Conservation (phyloP, 768 basidiomycete genomes). For the Suillus decipiens region DNA sequence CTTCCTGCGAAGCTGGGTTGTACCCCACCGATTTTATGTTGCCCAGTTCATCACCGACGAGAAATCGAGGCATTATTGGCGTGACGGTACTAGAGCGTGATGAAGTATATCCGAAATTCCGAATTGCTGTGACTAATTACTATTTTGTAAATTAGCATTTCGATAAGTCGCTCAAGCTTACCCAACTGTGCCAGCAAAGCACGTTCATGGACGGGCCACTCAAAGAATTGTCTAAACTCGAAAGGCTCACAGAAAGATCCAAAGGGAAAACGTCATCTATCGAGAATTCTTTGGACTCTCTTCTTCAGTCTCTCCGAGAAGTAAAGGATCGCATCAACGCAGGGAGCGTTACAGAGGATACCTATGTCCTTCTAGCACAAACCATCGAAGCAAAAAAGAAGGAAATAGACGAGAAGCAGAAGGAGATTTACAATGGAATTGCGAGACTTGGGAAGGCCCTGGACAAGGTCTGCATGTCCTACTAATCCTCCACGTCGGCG, state of each 20-base stretch:
- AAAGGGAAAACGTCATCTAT: conserved; percentile 59
- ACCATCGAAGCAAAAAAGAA: conserved; percentile 74
- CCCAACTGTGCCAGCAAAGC: background rate
- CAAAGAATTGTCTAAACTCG: conserved; percentile 80
- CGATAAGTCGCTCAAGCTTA: background rate
- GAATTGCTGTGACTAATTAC: conserved; percentile 24
- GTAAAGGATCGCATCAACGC: conserved; percentile 54
- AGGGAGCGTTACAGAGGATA: conserved; percentile 49
- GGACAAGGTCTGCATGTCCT: conserved; percentile 71
- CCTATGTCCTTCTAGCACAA: conserved; percentile 51
- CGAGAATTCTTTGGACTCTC: conserved; percentile 60
- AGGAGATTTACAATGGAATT: conserved; percentile 80
- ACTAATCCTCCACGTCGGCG: background rate
- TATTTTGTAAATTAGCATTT: conserved; percentile 6
- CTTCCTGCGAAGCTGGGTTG: conserved; percentile 30
- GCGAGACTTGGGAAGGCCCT: conserved; percentile 80
- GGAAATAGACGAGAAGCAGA: conserved; percentile 85
- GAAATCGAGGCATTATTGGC: conserved; percentile 60
- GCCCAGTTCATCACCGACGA: conserved; percentile 79
- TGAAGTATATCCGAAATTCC: background rate
- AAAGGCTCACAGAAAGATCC: conserved; percentile 52
- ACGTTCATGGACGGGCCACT: conserved; percentile 66
- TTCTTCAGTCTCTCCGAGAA: conserved; percentile 58
- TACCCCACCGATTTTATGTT: conserved; percentile 65
- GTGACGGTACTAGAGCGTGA: conserved; percentile 9